phyloP scores from a whole-genome alignment of 345 rosid genomes.

The Salix purpurea region DNA sequence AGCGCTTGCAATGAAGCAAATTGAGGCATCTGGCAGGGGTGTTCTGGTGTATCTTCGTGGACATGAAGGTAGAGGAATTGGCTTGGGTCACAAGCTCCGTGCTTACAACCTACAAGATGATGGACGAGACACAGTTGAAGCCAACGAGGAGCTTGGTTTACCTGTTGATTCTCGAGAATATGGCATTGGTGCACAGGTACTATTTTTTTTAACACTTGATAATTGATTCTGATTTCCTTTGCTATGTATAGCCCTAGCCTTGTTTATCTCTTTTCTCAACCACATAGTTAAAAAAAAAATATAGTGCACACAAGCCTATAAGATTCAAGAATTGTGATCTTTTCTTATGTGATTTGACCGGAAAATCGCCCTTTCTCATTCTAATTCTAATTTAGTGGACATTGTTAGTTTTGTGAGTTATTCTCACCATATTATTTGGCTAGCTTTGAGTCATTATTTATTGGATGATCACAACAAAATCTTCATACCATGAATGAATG shows the following conservation, averaged over 20 bases:
- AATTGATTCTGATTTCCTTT: neutral
- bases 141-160: slow-evolving; percentile 78
- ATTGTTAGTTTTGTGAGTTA: neutral
- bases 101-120: slow-evolving; percentile 86
- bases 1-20: slow-evolving; percentile 74
- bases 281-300: neutral
- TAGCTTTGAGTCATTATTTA: neutral
- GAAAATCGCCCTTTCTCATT: neutral
- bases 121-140: slow-evolving; percentile 86
- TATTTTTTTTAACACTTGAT: neutral
- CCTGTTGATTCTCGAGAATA: slow-evolving; percentile 90
- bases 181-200: slow-evolving; percentile 92
- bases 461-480: neutral
- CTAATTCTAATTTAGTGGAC: neutral
- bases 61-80: slow-evolving; percentile 91
- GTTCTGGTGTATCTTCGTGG: slow-evolving; percentile 81
- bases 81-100: slow-evolving; percentile 83
- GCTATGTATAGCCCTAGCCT: neutral
- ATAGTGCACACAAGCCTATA: too few relatives aligned
- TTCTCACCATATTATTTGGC: neutral
- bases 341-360: neutral
- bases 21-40: slow-evolving; percentile 64
- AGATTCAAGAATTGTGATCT: neutral
- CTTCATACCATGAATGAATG: neutral
- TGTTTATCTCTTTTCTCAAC: neutral